Evolutionary conservation across 768 basidiomycete species (phyloP).

Genomic region (Rhodotorula toruloides): DNA sequence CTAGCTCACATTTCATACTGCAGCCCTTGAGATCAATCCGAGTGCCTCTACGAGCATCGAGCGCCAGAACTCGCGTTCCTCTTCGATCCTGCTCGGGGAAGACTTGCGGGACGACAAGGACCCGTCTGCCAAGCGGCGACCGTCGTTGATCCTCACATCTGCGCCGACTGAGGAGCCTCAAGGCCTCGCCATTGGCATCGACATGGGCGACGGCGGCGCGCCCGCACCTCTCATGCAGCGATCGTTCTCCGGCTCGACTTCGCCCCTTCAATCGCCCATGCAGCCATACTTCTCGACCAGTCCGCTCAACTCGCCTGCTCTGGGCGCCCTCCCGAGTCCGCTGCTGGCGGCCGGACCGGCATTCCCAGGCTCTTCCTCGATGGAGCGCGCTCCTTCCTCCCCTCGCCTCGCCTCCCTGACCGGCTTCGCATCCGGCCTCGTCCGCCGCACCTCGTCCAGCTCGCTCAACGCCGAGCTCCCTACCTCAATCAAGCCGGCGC

Average conservation of each 20-base stretch:
- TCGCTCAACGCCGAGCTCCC: conserved; percentile 22
- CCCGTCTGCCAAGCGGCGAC: conserved; percentile 7
- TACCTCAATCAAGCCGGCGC: conserved; percentile 13
- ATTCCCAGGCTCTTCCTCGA: conserved; percentile 2
- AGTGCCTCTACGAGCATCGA: background rate
- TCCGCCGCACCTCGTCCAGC: conserved; percentile 25
- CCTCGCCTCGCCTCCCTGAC: conserved; percentile 29
- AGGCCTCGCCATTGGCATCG: conserved; percentile 23
- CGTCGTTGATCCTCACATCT: conserved; percentile 35
- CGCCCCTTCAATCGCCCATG: conserved; percentile 8
- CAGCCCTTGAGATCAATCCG: conserved; percentile 4
- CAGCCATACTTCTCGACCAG: conserved; percentile 25
- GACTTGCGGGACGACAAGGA: conserved; percentile 2
- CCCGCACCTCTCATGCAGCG: conserved; percentile 10
- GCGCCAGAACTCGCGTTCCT: background rate
- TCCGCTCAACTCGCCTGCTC: conserved; percentile 12
- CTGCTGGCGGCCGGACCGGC: conserved; percentile 15
- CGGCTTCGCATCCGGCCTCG: conserved; percentile 31
- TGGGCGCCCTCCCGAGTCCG: conserved; percentile 19
- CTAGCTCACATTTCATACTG: background rate
- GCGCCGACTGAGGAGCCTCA: conserved; percentile 25
- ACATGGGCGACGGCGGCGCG: background rate
- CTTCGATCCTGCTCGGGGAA: conserved; percentile 28
- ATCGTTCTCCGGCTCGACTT: conserved; percentile 28
- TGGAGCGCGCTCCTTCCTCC: conserved; percentile 24